Evolutionary conservation across 192 early-diverging fungal species (phyloP).

Genomic region (Podochytrium sp.): DNA sequence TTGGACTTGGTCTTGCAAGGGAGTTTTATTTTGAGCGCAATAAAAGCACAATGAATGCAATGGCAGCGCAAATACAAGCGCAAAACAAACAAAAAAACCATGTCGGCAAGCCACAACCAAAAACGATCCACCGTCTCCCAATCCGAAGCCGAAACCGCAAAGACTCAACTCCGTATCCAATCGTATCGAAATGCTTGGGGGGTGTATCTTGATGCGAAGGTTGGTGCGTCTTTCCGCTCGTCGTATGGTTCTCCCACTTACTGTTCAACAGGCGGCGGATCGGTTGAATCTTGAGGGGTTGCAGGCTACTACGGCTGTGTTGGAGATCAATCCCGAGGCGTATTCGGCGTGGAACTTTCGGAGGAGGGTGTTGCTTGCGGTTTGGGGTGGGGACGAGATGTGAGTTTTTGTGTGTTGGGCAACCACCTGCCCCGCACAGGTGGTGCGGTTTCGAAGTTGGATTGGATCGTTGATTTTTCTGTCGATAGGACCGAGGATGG

Average conservation of each 20-base stretch:
- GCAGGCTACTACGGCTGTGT: conserved; percentile 66
- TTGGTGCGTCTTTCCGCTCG: not conserved
- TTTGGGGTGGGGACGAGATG: not conserved
- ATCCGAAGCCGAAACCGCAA: conserved; percentile 1
- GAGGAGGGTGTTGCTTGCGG: conserved; percentile 64
- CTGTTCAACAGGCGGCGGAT: not conserved
- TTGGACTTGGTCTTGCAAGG: too few relatives aligned
- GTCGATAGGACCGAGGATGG: conserved; percentile 40
- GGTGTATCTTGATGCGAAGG: not conserved
- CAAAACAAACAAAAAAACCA: not conserved
- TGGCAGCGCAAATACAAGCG: too few relatives aligned
- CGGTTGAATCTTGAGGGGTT: conserved; percentile 55
- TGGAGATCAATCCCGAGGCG: conserved; percentile 86
- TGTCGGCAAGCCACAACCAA: conserved; percentile 21
- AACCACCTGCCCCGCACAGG: not conserved
- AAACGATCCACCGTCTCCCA: not conserved
- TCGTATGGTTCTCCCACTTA: not conserved
- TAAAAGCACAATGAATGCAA: too few relatives aligned
- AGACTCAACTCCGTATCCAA: not conserved
- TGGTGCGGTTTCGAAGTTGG: not conserved
- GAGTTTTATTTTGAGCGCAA: too few relatives aligned
- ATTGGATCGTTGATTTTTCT: not conserved
- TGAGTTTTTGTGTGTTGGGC: conserved; percentile 1
- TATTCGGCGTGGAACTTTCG: conserved; percentile 97
- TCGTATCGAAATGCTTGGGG: not conserved